Conservation (phyloP, 2,329 filamentous ascomycete species). For the Hypoxylon sp. region DNA sequence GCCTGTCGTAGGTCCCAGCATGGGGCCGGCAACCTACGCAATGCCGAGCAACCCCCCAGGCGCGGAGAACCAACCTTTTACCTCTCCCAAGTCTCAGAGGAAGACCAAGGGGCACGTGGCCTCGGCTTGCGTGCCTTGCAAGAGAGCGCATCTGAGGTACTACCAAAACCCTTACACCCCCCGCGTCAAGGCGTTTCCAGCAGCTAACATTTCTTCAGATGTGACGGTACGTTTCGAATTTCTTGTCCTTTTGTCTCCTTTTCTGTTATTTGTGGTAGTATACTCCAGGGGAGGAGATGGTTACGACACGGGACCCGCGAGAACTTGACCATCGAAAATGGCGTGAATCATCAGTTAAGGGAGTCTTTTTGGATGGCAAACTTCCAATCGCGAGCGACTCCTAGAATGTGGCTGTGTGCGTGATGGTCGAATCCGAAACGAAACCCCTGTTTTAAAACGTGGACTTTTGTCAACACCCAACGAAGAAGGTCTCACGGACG, state of each 20-base stretch:
- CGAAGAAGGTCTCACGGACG: neutral
- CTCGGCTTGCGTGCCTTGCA: conserved; percentile 86
- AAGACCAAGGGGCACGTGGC: conserved; percentile 84
- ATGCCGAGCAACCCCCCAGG: conserved; percentile 47
- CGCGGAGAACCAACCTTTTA: conserved; percentile 56
- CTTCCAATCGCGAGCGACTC: neutral
- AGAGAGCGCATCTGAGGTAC: conserved; percentile 79
- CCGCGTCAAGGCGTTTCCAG: conserved; percentile 5
- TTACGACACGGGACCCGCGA: neutral
- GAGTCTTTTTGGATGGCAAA: conserved; percentile 1
- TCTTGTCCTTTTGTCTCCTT: conserved; percentile 19
- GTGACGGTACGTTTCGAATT: conserved; percentile 65
- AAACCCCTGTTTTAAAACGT: neutral
- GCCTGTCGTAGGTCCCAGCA: conserved; percentile 45
- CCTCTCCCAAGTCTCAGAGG: conserved; percentile 67
- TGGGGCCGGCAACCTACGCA: conserved; percentile 41
- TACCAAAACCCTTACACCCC: conserved; percentile 36
- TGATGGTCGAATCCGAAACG: neutral
- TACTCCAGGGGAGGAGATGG: conserved; percentile 6
- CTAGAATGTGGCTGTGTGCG: neutral
- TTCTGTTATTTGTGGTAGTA: conserved; percentile 24
- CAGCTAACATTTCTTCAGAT: conserved; percentile 56
- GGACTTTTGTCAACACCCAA: conserved; percentile 2
- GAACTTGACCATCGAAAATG: neutral
- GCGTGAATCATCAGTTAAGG: neutral